These are phyloP conservation scores for Diaporthe australafricana DNA, from an alignment of 2,329 filamentous ascomycete species.

Conservation along the genomic window DNA sequence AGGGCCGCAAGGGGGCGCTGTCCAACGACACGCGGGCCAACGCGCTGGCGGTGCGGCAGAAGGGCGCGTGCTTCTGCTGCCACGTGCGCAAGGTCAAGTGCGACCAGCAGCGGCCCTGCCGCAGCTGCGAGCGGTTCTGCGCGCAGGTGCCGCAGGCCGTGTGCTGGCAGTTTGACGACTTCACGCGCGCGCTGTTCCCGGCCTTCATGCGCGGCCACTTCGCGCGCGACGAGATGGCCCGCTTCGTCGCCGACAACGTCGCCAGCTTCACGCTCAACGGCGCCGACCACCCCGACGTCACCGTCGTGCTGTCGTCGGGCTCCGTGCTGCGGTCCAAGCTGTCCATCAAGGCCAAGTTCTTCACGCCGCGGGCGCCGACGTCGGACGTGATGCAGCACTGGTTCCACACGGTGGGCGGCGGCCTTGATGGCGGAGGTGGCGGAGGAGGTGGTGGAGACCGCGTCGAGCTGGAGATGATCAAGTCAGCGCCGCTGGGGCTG, in stretches of 20 bases:
- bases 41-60: slow-evolving; percentile 64
- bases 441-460: neutral
- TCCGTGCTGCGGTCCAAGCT: slow-evolving; percentile 56
- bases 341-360: slow-evolving; percentile 63
- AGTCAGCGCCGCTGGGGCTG: slow-evolving; percentile 63
- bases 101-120: slow-evolving; percentile 66
- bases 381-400: slow-evolving; percentile 62
- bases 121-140: slow-evolving; percentile 66
- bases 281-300: slow-evolving; percentile 51
- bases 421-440: slow-evolving; percentile 44
- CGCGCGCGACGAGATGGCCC: slow-evolving; percentile 59
- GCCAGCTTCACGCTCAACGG: slow-evolving; percentile 56
- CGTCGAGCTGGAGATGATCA: slow-evolving; percentile 54
- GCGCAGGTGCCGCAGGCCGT: slow-evolving; percentile 63
- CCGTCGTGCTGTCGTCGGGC: slow-evolving; percentile 63
- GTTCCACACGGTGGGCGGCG: slow-evolving; percentile 53
- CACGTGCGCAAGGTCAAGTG: slow-evolving; percentile 70
- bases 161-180: slow-evolving; percentile 71
- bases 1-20: slow-evolving; percentile 67
- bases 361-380: slow-evolving; percentile 57
- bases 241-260: slow-evolving; percentile 63
- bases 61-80: slow-evolving; percentile 70
- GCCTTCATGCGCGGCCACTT: slow-evolving; percentile 64
- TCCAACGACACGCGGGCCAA: slow-evolving; percentile 65
- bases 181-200: slow-evolving; percentile 64